Percentiles rank a stretch among this genome's conserved stretches.
Conservation (phyloP, 202 grass and related monocot species). For the Eragrostis tef region DNA sequence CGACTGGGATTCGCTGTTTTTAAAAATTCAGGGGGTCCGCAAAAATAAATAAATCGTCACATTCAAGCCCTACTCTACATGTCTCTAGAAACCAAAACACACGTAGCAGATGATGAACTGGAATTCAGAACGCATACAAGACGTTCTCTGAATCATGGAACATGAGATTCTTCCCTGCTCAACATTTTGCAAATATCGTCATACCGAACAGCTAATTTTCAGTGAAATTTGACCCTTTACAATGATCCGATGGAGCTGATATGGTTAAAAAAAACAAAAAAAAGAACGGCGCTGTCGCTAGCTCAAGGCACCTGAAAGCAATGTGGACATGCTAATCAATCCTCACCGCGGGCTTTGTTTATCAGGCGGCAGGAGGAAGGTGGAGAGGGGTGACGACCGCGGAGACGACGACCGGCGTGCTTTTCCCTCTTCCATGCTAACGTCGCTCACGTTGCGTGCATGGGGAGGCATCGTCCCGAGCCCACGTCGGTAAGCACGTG, state of each 20-base stretch:
- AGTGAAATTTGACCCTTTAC: no score
- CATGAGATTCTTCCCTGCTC: background rate
- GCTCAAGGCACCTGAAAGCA: constrained; percentile 19
- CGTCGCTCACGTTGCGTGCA: constrained; percentile 71
- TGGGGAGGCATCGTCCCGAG: constrained; percentile 58
- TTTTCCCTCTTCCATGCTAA: constrained; percentile 36
- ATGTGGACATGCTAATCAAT: constrained; percentile 36
- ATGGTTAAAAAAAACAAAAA: background rate
- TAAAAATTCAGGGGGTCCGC: background rate
- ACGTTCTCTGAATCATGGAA: background rate
- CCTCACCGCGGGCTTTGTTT: constrained; percentile 16
- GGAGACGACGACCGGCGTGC: background rate
- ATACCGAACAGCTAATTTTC: background rate
- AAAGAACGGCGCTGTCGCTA: constrained; percentile 26
- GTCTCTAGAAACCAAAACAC: constrained; percentile 4
- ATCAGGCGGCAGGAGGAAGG: constrained; percentile 27
- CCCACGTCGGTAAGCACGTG: constrained; percentile 50
- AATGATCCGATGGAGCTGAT: background rate
- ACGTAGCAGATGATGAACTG: background rate
- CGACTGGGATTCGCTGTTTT: constrained; percentile 41
- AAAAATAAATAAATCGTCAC: constrained; percentile 4
- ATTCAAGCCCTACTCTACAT: background rate
- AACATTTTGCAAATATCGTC: background rate
- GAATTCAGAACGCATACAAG: background rate
- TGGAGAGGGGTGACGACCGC: constrained; percentile 40